These are phyloP conservation scores for Myrmaecium sp. DNA, from an alignment of 2,329 filamentous ascomycete species.

Conservation along the genomic window DNA sequence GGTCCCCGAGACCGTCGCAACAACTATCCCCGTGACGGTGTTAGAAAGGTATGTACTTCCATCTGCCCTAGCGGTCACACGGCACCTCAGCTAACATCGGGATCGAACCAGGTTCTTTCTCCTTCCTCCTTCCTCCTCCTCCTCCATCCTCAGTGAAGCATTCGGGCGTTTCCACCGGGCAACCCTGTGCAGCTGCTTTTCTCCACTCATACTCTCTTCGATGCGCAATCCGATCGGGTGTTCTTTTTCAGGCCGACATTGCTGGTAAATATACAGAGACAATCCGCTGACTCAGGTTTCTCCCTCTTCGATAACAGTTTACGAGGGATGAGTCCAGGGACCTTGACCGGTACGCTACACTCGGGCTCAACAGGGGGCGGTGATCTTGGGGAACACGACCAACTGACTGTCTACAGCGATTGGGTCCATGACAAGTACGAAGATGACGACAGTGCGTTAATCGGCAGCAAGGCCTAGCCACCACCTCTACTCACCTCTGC, in stretches of 20 bases:
- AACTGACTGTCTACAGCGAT: constrained; percentile 38
- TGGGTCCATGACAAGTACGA: constrained; percentile 91
- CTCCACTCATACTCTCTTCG: constrained; percentile 9
- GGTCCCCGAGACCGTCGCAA: constrained; percentile 26
- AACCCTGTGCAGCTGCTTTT: constrained; percentile 5
- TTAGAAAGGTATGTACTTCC: constrained; percentile 57
- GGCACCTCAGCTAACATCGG: constrained; percentile 6
- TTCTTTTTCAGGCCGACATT: constrained; percentile 11
- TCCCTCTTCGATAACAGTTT: constrained; percentile 14
- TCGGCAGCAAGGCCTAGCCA: constrained; percentile 7
- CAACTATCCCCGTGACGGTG: constrained; percentile 58
- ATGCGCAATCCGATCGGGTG: constrained; percentile 17
- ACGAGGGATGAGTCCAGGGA: constrained; percentile 41
- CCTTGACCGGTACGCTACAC: constrained; percentile 52
- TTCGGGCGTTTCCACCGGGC: constrained; percentile 4
- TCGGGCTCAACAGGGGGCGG: no score
- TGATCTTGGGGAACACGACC: constrained; percentile 3
- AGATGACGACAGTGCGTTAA: constrained; percentile 32
- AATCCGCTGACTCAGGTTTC: constrained; percentile 20
- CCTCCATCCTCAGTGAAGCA: constrained; percentile 6
- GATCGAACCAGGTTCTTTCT: constrained; percentile 4
- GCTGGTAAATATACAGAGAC: constrained; percentile 7
- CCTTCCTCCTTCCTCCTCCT: constrained; percentile 22
- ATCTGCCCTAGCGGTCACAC: constrained; percentile 3
- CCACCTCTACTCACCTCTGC: constrained; percentile 5